Evolutionary conservation across 108 stramenopile species (phyloP), one percentile per base, ranked within the genome.

Genomic region (Epithemia pelagica): DNA sequence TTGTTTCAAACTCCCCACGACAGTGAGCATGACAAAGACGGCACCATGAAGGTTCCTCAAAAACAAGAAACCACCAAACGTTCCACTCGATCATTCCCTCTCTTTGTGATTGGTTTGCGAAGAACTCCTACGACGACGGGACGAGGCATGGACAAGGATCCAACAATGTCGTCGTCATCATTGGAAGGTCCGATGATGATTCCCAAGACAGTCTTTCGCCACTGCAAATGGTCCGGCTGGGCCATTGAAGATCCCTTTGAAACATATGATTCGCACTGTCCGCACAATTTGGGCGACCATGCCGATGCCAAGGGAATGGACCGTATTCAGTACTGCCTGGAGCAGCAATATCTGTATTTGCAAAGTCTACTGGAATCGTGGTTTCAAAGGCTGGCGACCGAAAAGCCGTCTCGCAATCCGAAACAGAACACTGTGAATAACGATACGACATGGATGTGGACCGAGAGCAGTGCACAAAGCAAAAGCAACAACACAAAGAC

Each of bases 161-260:
- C n/a, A n/a, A n/a, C n/a, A n/a, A n/a, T n/a, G n/a, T n/a, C n/a
- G n/a, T n/a, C n/a, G n/a, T n/a, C n/a, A n/a, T n/a, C n/a, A n/a
- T n/a, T n/a, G n/a, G n/a, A n/a, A n/a, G n/a, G n/a, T n/a, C n/a
- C n/a, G n/a, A n/a, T n/a, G n/a, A 58, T 61, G 19, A 29, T 85
- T 27, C 80, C 76, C 21, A 87, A 88, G 62, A 74, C 88, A 21
- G 65, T 66, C 0, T 82, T 89, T 32, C 62, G 52, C 19, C 72
- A 80, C 51, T 58, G 68, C 0, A 67, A 61, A 20, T 73, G 64
- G 46, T 57, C 74, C 28, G 79, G 85, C 31, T 61, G 77, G 7
- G 69, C 70, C 55, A 76, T 94, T n/a, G 92, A 94, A 67, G 92
- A 94, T 74, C 89, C 89, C 19, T 94, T 94, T 68, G 92, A 94